Evolutionary conservation across 106 monocot genomes (phyloP), one percentile per base, ranked within the genome.

Genomic region (Alisma plantagoaquatica): DNA sequence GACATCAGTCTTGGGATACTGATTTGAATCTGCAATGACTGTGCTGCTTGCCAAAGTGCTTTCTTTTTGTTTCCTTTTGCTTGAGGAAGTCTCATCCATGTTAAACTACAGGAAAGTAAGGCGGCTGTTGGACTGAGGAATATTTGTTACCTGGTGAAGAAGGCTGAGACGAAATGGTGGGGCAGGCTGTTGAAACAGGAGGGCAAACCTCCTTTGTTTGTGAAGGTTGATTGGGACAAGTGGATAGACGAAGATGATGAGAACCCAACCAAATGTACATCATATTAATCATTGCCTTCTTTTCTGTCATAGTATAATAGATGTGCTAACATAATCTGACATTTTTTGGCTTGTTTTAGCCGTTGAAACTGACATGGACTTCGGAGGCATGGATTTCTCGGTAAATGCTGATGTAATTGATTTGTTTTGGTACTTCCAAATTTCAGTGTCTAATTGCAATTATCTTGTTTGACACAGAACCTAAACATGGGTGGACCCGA

Each of bases 221-320:
- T 90, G 23, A 90, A 84, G 51, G 90, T 90, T 20, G 90, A 90
- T 54, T 90, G 90, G 90, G n/a, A n/a, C n/a, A 90, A 71, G 65
- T 84, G 90, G 90, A 26, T 84, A 14, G 83, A 84, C 65, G 83
- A 84, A 66, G 90, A 90, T 14, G 82, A 77, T 9, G 53, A 62
- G 33, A 64, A 12, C 20, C 18, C 10, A 15, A 10, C 3, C 3
- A 46, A 17, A 23, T 20, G 4, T 52, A 14, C 44, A 14, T 3
- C 12, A 7, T 9, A 49, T 4, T 25, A 52, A 26, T 41, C 15
- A 19, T 3, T 16, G 31, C n/a, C 43, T 24, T 14, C 42, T 61
- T 32, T 7, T 27, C 25, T 27, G 10, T 8, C 12, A 8, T 23
- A 14, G 0, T 16, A 19, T 32, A 0, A 0, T 4, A 21, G 38